Base-by-base conservation (phyloP, 2,329 filamentous ascomycete genomes). In the Dactylellina sp. region DNA sequence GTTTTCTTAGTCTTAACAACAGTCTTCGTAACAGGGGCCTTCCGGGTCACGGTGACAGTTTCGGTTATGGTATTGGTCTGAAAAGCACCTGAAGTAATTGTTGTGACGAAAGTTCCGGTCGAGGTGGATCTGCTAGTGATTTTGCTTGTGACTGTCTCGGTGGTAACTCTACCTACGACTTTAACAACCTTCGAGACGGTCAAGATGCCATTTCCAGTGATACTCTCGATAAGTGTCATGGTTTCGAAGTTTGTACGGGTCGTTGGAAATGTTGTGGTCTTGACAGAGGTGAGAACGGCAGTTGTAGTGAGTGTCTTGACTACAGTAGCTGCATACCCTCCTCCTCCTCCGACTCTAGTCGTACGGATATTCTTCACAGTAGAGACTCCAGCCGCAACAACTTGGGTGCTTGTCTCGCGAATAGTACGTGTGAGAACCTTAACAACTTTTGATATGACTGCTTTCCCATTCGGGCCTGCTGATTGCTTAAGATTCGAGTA, bases 401-500 rank as follows among this genome's bases (percentile, higher is more conserved):
- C 32, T 14, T 49, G 25, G 2, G 70, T 56, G 9, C 22, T 52
- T 7, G 55, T 61, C n/a, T n/a, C n/a, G 16, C 32, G 55, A 14
- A 57, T 11, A 3, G 53, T 56, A 7, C 32, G 37, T 4, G 22
- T 61, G 22, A 60, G 24, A n/a, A 16, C 22, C n/a, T 22, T 18
- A 20, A 47, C 44, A 2, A 24, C 42, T 12, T 16, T 60, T 14
- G 32, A 24, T 4, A 28, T 14, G n/a, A 7, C 37, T 12, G 25
- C 28, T 9, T 32, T 32, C n/a, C n/a, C 39, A 11, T 18, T 7
- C 22, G 2, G 6, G n/a, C 16, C 46, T 24, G n/a, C 7, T 55
- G 50, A 32, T 24, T 72, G 68, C 18, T 55, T 39, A 20, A 20
- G 18, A 25, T 74, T 62, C n/a, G 70, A 56, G 25, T 74, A 74